phyloP scores from a whole-genome alignment of 495 filamentous ascomycete genomes.

The Haplographium delicatum region DNA sequence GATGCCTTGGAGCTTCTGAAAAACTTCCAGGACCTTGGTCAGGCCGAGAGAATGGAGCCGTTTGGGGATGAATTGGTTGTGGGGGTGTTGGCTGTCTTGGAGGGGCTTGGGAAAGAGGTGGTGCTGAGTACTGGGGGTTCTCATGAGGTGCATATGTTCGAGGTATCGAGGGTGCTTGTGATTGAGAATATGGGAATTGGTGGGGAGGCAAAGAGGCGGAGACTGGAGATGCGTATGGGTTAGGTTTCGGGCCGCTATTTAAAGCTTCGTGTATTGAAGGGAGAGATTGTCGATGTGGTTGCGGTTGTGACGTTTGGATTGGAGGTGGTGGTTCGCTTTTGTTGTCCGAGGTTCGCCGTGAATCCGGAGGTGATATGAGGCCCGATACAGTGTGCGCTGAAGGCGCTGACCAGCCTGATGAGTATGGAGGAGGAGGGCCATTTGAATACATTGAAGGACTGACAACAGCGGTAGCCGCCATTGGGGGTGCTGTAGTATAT shows the following conservation, averaged over 20 bases:
- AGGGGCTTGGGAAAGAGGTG: too few species aligned
- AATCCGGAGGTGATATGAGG: constrained; percentile 26
- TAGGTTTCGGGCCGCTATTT: constrained; percentile 9
- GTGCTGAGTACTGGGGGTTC: constrained; percentile 13
- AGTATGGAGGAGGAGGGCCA: constrained; percentile 54
- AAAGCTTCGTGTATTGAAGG: constrained; percentile 29
- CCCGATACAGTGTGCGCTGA: constrained; percentile 35
- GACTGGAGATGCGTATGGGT: constrained; percentile 19
- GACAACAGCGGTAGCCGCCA: constrained; percentile 22
- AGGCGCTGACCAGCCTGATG: constrained; percentile 36
- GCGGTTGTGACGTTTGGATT: constrained; percentile 17
- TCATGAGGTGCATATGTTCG: constrained; percentile 20
- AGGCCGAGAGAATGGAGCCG: constrained; percentile 13
- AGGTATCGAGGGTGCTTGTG: constrained; percentile 15
- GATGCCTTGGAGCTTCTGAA: constrained; percentile 9
- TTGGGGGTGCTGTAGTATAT: constrained; percentile 20
- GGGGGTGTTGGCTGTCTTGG: constrained; percentile 16
- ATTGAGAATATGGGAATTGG: constrained; percentile 15
- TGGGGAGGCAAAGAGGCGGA: constrained; percentile 18
- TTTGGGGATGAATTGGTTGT: constrained; percentile 20
- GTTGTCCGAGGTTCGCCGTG: constrained; percentile 25
- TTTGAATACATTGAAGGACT: constrained; percentile 54
- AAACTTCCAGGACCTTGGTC: constrained; percentile 13
- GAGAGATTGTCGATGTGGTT: constrained; percentile 21
- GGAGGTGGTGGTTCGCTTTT: constrained; percentile 15